Percentiles rank a stretch among this genome's conserved stretches.
Conservation (phyloP, 2,329 filamentous ascomycete genomes). For the Claviceps maximensis region DNA sequence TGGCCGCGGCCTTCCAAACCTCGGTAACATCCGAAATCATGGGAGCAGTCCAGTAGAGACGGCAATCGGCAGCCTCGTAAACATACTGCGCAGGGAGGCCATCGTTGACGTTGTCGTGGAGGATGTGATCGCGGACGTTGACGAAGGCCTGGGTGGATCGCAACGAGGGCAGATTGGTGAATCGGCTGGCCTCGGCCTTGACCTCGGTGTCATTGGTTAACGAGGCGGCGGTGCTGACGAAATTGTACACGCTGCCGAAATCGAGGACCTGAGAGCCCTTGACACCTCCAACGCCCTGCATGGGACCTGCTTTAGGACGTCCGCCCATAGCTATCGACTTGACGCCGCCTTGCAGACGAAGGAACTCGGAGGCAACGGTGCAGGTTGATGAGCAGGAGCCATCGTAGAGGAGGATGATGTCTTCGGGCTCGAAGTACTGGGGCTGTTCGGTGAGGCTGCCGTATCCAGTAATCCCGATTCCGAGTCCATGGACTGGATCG, state of each 20-base stretch:
- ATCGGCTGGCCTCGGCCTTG: slow-evolving; percentile 17
- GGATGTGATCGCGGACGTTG: slow-evolving; percentile 28
- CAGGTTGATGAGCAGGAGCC: slow-evolving; percentile 47
- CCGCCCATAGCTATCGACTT: slow-evolving; percentile 39
- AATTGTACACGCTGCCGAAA: slow-evolving; percentile 17
- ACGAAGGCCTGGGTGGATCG: slow-evolving; percentile 21
- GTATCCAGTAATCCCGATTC: slow-evolving; percentile 31
- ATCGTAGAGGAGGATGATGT: slow-evolving; percentile 46
- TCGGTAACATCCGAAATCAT: slow-evolving; percentile 33
- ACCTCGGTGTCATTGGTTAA: slow-evolving; percentile 16
- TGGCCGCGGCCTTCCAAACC: slow-evolving; percentile 32
- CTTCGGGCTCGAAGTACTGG: slow-evolving; percentile 41
- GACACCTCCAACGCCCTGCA: slow-evolving; percentile 40
- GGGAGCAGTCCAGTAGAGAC: slow-evolving; percentile 36
- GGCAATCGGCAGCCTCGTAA: slow-evolving; percentile 34
- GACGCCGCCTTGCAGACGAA: slow-evolving; percentile 38
- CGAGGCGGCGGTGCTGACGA: slow-evolving; percentile 10
- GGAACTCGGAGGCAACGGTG: slow-evolving; percentile 41
- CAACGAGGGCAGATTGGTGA: slow-evolving; percentile 18
- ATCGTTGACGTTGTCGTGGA: slow-evolving; percentile 22
- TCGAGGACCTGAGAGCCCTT: slow-evolving; percentile 33
- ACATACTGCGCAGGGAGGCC: slow-evolving; percentile 34
- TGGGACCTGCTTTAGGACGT: slow-evolving; percentile 29
- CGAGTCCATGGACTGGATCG: slow-evolving; percentile 10
- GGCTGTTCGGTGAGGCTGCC: slow-evolving; percentile 21